These are phyloP conservation scores for Daedaleopsis nitida DNA, from an alignment of 768 basidiomycete genomes.

Conservation along the genomic window DNA sequence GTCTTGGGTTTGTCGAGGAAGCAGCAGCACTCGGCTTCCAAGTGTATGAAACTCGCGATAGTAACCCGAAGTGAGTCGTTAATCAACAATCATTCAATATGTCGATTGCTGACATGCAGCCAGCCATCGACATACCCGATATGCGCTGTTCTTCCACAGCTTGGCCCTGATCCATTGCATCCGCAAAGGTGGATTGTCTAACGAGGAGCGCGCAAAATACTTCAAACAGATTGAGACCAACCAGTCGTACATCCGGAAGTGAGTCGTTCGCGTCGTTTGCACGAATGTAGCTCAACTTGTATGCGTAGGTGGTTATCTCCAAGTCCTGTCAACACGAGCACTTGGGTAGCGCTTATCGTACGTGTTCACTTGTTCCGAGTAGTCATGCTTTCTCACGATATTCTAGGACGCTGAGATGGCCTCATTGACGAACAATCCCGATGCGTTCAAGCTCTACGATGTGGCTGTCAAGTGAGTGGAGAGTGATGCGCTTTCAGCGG, in stretches of 20 bases:
- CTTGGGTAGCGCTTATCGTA: conserved; percentile 72
- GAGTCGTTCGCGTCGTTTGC: conserved; percentile 18
- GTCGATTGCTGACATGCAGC: not conserved
- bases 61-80: conserved; percentile 62
- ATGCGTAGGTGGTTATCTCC: conserved; percentile 63
- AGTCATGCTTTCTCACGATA: not conserved
- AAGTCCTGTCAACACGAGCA: conserved; percentile 66
- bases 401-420: conserved; percentile 70
- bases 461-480: conserved; percentile 59
- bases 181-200: conserved; percentile 43
- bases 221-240: conserved; percentile 60
- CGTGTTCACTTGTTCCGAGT: not conserved
- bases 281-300: not conserved
- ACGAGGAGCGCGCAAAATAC: conserved; percentile 42
- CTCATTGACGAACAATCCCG: conserved; percentile 52
- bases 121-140: conserved; percentile 71
- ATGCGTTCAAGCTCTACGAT: conserved; percentile 70
- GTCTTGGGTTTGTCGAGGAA: conserved; percentile 57
- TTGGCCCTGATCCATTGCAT: conserved; percentile 65
- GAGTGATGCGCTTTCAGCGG: not conserved
- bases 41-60: conserved; percentile 57
- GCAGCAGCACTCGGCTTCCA: conserved; percentile 65
- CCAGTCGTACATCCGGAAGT: conserved; percentile 64
- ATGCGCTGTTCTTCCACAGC: conserved; percentile 69
- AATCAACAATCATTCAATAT: no score